These are phyloP conservation scores for Emericellopsis atlantica DNA, from an alignment of 2,329 filamentous ascomycete genomes.

Conservation along the genomic window DNA sequence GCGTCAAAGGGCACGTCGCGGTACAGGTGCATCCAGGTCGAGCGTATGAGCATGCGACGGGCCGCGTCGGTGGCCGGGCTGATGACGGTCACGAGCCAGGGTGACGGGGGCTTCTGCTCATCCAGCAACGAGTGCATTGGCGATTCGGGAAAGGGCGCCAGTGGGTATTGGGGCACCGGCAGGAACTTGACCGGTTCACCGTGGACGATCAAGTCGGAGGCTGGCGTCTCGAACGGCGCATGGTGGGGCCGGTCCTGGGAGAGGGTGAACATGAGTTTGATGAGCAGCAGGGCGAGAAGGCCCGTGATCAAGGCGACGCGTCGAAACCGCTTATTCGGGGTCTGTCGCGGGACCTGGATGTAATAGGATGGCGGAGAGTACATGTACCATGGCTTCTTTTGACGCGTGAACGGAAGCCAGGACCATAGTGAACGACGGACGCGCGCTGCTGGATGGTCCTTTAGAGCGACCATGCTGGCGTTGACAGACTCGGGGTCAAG, in stretches of 20 bases:
- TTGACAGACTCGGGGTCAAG: background rate
- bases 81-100: conserved; percentile 17
- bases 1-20: conserved; percentile 13
- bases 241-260: background rate
- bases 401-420: background rate
- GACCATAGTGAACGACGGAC: background rate
- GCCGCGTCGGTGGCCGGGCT: conserved; percentile 13
- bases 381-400: conserved; percentile 1
- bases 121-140: conserved; percentile 6
- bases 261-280: background rate
- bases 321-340: conserved; percentile 1
- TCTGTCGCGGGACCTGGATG: background rate
- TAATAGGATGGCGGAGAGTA: background rate
- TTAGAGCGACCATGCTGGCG: background rate
- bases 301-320: conserved; percentile 1
- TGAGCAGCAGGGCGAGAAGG: background rate
- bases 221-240: conserved; percentile 1
- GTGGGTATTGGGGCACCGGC: conserved; percentile 5
- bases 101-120: conserved; percentile 1
- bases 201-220: conserved; percentile 4
- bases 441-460: background rate
- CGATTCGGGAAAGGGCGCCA: conserved; percentile 12
- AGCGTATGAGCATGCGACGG: conserved; percentile 16
- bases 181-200: conserved; percentile 2
- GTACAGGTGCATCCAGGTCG: conserved; percentile 18